Evolutionary conservation across 2,329 filamentous ascomycete genomes (phyloP).

Genomic region (Pseudogymnoascus sp.): DNA sequence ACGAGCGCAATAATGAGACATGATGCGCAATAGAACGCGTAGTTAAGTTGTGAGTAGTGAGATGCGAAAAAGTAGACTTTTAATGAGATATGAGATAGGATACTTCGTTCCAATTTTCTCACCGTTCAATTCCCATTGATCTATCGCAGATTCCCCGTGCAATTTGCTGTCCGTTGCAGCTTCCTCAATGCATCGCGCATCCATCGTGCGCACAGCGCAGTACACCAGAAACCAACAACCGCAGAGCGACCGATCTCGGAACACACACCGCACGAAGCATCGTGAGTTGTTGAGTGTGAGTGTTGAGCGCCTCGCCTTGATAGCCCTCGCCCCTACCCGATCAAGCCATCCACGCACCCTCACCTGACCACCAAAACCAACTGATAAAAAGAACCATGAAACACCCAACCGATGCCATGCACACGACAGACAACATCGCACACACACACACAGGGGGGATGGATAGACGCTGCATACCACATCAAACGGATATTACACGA

Average conservation of each 20-base stretch:
- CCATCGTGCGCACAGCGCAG: background rate
- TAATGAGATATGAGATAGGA: background rate
- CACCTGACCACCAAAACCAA: background rate
- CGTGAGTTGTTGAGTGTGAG: background rate
- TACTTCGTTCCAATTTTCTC: background rate
- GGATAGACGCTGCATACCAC: background rate
- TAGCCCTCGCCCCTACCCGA: background rate
- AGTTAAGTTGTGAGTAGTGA: too few relatives aligned
- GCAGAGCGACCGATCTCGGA: background rate
- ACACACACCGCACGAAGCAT: background rate
- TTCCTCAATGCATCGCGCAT: background rate
- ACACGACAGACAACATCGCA: background rate
- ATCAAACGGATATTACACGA: background rate
- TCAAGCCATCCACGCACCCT: background rate
- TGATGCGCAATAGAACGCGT: too few relatives aligned
- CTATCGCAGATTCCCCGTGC: background rate
- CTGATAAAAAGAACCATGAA: background rate
- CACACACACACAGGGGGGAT: background rate
- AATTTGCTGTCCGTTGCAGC: background rate
- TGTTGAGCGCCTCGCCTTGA: background rate
- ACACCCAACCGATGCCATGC: background rate
- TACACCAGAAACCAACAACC: background rate
- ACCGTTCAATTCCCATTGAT: background rate
- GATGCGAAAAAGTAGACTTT: too few relatives aligned
- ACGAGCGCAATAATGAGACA: too few relatives aligned